Conservation (phyloP, 805 yeast species). For the Lachancea meyersii region DNA sequence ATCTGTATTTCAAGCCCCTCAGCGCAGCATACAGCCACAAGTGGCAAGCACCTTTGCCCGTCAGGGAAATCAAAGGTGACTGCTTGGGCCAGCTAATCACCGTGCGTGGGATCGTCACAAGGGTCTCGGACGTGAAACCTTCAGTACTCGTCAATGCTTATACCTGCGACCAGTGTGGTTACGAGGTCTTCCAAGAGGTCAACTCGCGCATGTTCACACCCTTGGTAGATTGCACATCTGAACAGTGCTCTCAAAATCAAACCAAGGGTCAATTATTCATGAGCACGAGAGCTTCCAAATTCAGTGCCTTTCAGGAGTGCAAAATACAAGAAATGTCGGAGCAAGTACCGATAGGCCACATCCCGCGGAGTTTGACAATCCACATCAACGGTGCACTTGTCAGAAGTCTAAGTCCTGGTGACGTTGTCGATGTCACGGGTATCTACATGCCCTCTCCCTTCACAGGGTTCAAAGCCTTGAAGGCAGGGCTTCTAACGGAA, state of each 20-base stretch:
- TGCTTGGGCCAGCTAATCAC: slow-evolving; percentile 84
- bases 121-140: slow-evolving; percentile 96
- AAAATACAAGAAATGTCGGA: slow-evolving; percentile 89
- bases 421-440: slow-evolving; percentile 87
- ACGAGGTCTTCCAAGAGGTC: slow-evolving; percentile 94
- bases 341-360: slow-evolving; percentile 97
- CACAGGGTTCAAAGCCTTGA: slow-evolving; percentile 88
- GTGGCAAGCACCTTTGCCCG: slow-evolving; percentile 61
- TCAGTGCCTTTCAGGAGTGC: slow-evolving; percentile 91
- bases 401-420: slow-evolving; percentile 87
- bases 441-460: slow-evolving; percentile 90
- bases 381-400: slow-evolving; percentile 92
- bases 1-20: slow-evolving; percentile 79
- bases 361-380: slow-evolving; percentile 79
- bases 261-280: slow-evolving; percentile 84
- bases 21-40: slow-evolving; percentile 35
- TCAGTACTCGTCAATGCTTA: slow-evolving; percentile 86
- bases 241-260: slow-evolving; percentile 69
- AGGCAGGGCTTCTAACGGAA: slow-evolving; percentile 90
- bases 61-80: slow-evolving; percentile 80
- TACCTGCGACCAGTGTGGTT: slow-evolving; percentile 96
- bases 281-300: slow-evolving; percentile 93
- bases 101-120: slow-evolving; percentile 87
- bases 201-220: slow-evolving; percentile 80
- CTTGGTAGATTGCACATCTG: slow-evolving; percentile 77